Base-by-base conservation (phyloP, 352 stramenopile species). In the Globisporangium nunn region DNA sequence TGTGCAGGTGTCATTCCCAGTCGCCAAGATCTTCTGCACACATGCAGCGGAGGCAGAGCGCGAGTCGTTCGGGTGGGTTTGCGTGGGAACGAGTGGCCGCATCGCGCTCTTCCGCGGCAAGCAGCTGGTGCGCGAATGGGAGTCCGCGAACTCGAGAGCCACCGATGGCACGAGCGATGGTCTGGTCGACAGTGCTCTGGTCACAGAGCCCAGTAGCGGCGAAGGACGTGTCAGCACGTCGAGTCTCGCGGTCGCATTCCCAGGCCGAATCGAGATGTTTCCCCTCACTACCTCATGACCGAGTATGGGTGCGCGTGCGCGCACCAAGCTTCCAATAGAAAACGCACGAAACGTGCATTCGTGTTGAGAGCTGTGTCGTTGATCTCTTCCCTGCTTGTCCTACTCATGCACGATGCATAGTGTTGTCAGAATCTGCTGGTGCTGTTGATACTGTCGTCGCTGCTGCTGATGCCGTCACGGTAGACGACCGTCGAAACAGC, bases 401-500 rank as follows among this genome's bases (percentile, higher is more conserved):
- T 45, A 45, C 15, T 45, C 40, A 6, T 43, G 23, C 23, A 23
- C 23, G 10, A 43, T 12, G 17, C 39, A 17, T 12, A 43, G 39
- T 43, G 46, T 5, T 30, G 29, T 53, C 31, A 14, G 12, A 3
- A 2, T 43, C 52, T 39, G 23, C 17, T 54, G 30, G 6, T 23
- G 33, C 44, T 11, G n/a, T 23, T n/a, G 33, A 2, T 18, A n/a
- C 29, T 35, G n/a, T 23, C n/a, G 23, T 18, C 30, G n/a, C 23
- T 17, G 41, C n/a, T 15, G 37, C 3, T 29, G n/a, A 7, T 12
- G 17, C 6, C 6, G 23, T 3, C 30, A 30, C 47, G 31, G 23
- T 47, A 6, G 41, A 31, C 23, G 64, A 55, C 31, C 61, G 67
- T 31, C 68, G 58, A 56, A 81, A 96, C 4, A 96, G 63, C 57